Conservation (phyloP, 306 rosid genomes). For the Vachellia collinsii region DNA sequence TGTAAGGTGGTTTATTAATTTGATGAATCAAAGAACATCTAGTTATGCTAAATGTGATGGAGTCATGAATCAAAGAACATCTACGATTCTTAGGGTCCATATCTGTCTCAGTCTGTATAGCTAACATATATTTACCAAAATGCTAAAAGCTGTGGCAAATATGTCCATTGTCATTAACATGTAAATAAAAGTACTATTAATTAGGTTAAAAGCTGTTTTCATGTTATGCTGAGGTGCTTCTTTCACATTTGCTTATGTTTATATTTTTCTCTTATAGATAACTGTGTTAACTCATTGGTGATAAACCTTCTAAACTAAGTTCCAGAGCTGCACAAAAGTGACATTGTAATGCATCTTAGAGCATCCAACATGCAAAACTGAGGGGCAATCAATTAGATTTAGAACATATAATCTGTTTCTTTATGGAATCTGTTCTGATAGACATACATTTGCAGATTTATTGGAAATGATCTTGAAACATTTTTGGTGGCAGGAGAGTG, state of each 20-base stretch:
- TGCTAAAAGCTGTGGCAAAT: not conserved
- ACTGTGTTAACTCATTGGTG: not conserved
- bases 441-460: constrained; percentile 34
- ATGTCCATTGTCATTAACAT: not conserved
- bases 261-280: not conserved
- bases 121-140: not conserved
- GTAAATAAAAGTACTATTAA: not conserved
- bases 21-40: constrained; percentile 1
- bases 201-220: too few species aligned
- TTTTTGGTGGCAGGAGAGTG: constrained; percentile 71
- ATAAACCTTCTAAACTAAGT: constrained; percentile 12
- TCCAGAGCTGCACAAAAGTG: constrained; percentile 1
- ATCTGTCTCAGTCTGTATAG: not conserved
- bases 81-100: not conserved
- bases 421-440: constrained; percentile 29
- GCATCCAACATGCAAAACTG: constrained; percentile 9
- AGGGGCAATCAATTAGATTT: not conserved
- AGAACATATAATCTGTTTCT: constrained; percentile 22
- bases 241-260: constrained; percentile 5
- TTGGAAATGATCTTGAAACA: constrained; percentile 45
- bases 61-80: constrained; percentile 14
- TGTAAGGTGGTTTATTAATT: not conserved
- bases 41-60: not conserved
- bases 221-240: not conserved
- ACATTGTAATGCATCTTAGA: constrained; percentile 8